Conservation (phyloP, 805 yeast genomes). For the Candida multigemmis region DNA sequence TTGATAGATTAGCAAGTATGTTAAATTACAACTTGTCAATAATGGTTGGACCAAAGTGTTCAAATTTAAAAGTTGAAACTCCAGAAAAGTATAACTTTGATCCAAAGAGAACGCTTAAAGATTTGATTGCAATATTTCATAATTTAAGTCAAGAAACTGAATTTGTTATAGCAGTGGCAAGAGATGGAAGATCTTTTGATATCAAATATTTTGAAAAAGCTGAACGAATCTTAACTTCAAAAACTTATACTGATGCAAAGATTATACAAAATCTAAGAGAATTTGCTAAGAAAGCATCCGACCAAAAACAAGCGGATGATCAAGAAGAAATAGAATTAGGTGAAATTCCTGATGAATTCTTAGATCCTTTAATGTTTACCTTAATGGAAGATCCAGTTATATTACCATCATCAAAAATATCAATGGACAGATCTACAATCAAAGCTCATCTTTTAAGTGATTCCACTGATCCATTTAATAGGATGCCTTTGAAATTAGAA, state of each 20-base stretch:
- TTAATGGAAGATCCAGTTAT: conserved; percentile 94
- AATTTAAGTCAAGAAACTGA: conserved; percentile 57
- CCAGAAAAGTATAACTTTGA: conserved; percentile 80
- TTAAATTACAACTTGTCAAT: conserved; percentile 83
- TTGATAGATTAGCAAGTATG: conserved; percentile 93
- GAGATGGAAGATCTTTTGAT: conserved; percentile 86
- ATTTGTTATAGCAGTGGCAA: conserved; percentile 73
- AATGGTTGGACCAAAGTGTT: conserved; percentile 93
- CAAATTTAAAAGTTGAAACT: conserved; percentile 73
- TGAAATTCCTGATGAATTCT: conserved; percentile 91
- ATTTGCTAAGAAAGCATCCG: conserved; percentile 63
- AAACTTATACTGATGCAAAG: conserved; percentile 40
- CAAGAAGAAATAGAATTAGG: conserved; percentile 84
- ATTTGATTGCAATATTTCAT: conserved; percentile 65
- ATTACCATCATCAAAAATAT: conserved; percentile 79
- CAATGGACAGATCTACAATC: conserved; percentile 84
- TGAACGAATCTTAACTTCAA: conserved; percentile 46
- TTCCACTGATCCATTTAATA: conserved; percentile 94
- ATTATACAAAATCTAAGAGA: conserved; percentile 40
- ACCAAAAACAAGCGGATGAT: conserved; percentile 52
- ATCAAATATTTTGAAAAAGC: conserved; percentile 64
- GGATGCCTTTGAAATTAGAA: conserved; percentile 82
- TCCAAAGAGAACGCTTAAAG: conserved; percentile 63
- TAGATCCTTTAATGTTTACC: conserved; percentile 95
- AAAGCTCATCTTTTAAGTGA: conserved; percentile 91